Evolutionary conservation across 2,329 filamentous ascomycete genomes (phyloP).

Genomic region (Diaporthe sp.): DNA sequence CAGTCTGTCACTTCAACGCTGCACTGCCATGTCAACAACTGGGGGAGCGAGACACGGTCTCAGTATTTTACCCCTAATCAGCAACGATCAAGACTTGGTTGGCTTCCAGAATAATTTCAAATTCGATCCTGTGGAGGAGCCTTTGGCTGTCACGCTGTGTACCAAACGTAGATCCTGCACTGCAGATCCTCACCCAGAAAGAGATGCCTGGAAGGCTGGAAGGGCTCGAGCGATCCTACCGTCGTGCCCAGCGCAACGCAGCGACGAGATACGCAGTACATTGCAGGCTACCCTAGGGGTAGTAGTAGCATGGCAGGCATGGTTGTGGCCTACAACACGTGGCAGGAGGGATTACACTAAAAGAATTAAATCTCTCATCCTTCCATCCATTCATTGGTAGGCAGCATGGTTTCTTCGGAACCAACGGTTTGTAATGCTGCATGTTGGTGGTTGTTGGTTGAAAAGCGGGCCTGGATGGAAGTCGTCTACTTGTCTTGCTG

Average conservation of each 20-base stretch:
- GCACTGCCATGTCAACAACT: background rate
- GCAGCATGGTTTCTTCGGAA: background rate
- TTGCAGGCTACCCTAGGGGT: too few relatives aligned
- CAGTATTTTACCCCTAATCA: too few relatives aligned
- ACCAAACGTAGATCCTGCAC: background rate
- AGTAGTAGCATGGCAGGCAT: background rate
- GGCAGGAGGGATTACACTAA: background rate
- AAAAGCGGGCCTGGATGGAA: background rate
- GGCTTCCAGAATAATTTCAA: background rate
- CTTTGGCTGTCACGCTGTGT: background rate
- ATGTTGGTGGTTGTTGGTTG: background rate
- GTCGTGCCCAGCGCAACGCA: background rate
- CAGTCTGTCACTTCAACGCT: background rate
- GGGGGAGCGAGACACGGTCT: background rate
- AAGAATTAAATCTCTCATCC: background rate
- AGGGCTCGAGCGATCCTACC: background rate
- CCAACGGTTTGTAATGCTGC: too few relatives aligned
- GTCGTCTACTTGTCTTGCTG: background rate
- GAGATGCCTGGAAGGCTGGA: background rate
- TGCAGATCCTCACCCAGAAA: background rate
- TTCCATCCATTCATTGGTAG: background rate
- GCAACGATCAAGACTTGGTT: background rate
- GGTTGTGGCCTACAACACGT: background rate
- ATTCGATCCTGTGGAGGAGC: background rate
- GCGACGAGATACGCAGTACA: background rate